Percentiles rank a stretch among this genome's conserved stretches.
phyloP scores from a whole-genome alignment of 768 basidiomycete species.

The Kwoniella sp. region DNA sequence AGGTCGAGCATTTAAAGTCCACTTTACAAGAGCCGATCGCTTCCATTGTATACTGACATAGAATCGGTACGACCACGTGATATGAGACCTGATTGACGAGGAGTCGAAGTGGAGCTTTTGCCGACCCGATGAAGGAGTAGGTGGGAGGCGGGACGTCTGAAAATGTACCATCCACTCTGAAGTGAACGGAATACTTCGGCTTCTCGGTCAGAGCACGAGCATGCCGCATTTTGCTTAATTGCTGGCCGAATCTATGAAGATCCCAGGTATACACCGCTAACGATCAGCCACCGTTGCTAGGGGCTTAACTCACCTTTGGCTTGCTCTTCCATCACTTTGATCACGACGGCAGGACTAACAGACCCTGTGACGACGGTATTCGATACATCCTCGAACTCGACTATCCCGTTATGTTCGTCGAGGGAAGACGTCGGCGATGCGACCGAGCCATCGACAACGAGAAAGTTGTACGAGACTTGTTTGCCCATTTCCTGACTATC shows the following conservation, averaged over 20 bases:
- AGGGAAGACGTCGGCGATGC: conserved; percentile 78
- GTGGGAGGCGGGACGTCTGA: conserved; percentile 83
- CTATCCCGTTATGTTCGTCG: conserved; percentile 81
- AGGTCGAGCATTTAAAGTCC: conserved; percentile 70
- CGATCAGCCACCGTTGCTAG: conserved; percentile 14
- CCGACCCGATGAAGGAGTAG: conserved; percentile 90
- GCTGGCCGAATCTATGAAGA: conserved; percentile 80
- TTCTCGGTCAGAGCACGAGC: conserved; percentile 84
- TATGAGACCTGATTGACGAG: conserved; percentile 75
- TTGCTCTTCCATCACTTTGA: conserved; percentile 88
- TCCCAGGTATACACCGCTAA: conserved; percentile 89
- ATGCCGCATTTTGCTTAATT: conserved; percentile 90
- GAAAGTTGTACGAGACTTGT: conserved; percentile 88
- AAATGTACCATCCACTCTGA: conserved; percentile 90
- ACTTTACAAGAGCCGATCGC: conserved; percentile 93
- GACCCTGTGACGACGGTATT: conserved; percentile 69
- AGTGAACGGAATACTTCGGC: conserved; percentile 90
- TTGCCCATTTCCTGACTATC: conserved; percentile 81
- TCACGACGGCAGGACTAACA: conserved; percentile 77
- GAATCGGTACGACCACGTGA: conserved; percentile 78
- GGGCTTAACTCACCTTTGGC: conserved; percentile 60
- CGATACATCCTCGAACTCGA: conserved; percentile 90
- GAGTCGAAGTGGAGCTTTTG: conserved; percentile 76
- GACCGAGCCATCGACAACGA: conserved; percentile 78
- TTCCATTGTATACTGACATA: conserved; percentile 90